Base-by-base conservation (phyloP, 805 yeast genomes). In the Wickerhamiella allomyrinae region DNA sequence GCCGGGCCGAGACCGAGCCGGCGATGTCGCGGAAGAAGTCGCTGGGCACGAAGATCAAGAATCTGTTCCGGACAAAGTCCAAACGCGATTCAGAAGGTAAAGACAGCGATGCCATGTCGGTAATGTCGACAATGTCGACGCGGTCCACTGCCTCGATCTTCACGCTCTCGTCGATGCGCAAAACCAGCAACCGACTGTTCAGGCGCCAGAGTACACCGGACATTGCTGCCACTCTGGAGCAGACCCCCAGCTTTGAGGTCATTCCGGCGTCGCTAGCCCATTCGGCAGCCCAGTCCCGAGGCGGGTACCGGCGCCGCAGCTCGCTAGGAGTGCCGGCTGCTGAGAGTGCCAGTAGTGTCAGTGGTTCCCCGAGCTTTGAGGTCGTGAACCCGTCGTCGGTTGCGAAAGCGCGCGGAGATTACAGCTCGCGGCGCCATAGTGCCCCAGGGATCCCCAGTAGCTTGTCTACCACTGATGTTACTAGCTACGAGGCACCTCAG, bases 61-160 rank as follows among this genome's bases (percentile, higher is more conserved):
- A 25, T 5, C 21, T 39, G 15, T 39, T 39, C 29, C 14, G 14
- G 19, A 34, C 14, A 10, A 20, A 34, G 17, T 20, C 19, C 24
- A 20, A 20, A 25, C 37, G 23, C 10, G 21, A 34, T 2, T 20
- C 25, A 11, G n/a, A n/a, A 15, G 11, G 20, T 15, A n/a, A 13
- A 8, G 14, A 10, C 37, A 21, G 23, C 25, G 21, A 20, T 14
- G 7, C 24, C n/a, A 20, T 20, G 23, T 13, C 14, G 14, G 11
- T 13, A 3, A 21, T 34, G 5, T 2, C 14, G 25, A 34, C 17
- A 17, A 14, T 25, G 9, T 5, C 17, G 17, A 34, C 23, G 7
- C 43, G 40, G 37, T 56, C 60, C 3, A 46, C 53, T 5, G 46
- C 52, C 14, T 53, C 60, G 4, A 48, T 49, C 17, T 27, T 27